Evolutionary conservation across 2,329 filamentous ascomycete genomes (phyloP).

Genomic region (Ceratocystis alfenasii): DNA sequence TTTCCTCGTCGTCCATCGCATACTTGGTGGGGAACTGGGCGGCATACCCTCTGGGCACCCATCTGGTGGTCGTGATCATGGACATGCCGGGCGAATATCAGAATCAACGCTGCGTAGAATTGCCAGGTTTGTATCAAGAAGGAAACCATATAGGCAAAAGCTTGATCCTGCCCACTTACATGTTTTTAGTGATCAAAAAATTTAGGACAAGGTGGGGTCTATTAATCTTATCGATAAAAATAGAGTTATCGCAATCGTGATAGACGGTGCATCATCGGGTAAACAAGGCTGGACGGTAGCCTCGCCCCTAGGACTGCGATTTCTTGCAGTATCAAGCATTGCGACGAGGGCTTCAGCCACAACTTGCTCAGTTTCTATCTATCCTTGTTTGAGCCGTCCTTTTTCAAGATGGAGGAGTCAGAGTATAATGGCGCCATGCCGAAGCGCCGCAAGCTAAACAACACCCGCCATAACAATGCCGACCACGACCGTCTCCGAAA

Average conservation of each 20-base stretch:
- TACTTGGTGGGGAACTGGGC: conserved; percentile 66
- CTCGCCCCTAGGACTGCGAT: conserved; percentile 12
- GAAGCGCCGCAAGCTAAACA: conserved; percentile 32
- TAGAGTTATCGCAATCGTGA: conserved; percentile 6
- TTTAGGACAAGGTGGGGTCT: conserved; percentile 19
- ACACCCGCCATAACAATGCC: conserved; percentile 24
- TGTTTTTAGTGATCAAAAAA: conserved; percentile 12
- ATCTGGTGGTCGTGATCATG: conserved; percentile 66
- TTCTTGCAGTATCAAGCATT: neutral
- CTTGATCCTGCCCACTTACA: conserved; percentile 17
- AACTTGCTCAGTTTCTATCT: neutral
- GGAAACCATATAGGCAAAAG: neutral
- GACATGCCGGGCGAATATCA: conserved; percentile 38
- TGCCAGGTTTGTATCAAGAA: conserved; percentile 7
- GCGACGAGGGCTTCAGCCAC: neutral
- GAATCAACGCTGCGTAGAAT: neutral
- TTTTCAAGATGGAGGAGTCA: conserved; percentile 17
- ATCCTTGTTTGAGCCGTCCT: no score
- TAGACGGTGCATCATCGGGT: conserved; percentile 8
- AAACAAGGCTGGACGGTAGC: conserved; percentile 16
- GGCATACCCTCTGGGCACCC: conserved; percentile 66
- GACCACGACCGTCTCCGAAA: conserved; percentile 3
- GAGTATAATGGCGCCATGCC: conserved; percentile 33
- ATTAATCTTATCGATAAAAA: conserved; percentile 19
- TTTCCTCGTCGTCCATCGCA: conserved; percentile 63